Base-by-base conservation (phyloP, 2,329 filamentous ascomycete species). In the Neonectria magnoliae region DNA sequence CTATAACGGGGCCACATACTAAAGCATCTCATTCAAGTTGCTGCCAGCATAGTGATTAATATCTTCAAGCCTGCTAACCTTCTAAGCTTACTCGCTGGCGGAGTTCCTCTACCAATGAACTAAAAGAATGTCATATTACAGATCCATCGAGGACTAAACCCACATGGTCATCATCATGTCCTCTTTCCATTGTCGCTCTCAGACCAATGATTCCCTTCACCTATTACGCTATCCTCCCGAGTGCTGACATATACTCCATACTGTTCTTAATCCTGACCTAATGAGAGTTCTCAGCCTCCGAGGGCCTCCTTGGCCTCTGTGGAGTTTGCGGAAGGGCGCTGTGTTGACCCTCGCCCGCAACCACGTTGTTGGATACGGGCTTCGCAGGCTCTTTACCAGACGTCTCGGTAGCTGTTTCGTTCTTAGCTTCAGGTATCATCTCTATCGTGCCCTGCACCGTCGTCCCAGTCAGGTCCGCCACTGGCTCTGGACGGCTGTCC, bases 401-500 rank as follows among this genome's bases (percentile, higher is more conserved):
- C 10, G 38, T 5, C n/a, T 57, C 55, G 5, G 55, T 29, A 14
- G 41, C 31, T 10, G 29, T 20, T 22, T 50, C 59, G 0, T 53
- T 57, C 3, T 65, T 54, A 4, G 57, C 53, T 14, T 60, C 63
- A 25, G 53, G 47, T 10, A 65, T 57, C 6, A 54, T 45, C 14
- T 56, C 61, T 29, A 54, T 48, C 45, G 57, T 59, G 13, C 67
- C 68, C 22, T 73, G 71, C 13, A 73, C 68, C 1, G 74, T 76
- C 11, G 69, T 74, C 20, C 75, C 75, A 22, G 74, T 74, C 1
- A 74, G 66, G 22, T 74, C 74, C n/a, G 48, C 18, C n/a, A 33
- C 6, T 13, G 48, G 9, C 22, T 42, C n/a, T 42, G 48, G 59
- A 3, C 65, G 54, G 1, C 60, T 68, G 10, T 64, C 66, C n/a